Evolutionary conservation across 352 stramenopile species (phyloP).

Genomic region (Pythium folliculosum): DNA sequence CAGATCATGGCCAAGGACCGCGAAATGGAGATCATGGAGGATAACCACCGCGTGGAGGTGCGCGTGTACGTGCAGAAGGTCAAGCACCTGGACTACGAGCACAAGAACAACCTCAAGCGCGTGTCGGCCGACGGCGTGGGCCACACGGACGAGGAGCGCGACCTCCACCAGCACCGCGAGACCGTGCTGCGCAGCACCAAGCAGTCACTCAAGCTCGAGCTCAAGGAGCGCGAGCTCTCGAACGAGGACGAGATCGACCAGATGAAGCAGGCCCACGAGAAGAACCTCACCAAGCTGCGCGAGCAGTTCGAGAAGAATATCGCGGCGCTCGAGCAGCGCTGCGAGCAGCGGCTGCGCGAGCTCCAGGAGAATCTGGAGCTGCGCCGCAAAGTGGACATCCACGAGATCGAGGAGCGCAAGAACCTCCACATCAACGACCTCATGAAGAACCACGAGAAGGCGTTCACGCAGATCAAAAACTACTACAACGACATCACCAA

Average conservation of each 20-base stretch:
- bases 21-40: constrained; percentile 96
- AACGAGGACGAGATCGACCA: constrained; percentile 89
- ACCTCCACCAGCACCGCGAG: constrained; percentile 69
- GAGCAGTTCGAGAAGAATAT: constrained; percentile 92
- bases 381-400: constrained; percentile 91
- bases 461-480: constrained; percentile 93
- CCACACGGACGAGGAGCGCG: constrained; percentile 75
- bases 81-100: constrained; percentile 95
- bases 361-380: constrained; percentile 89
- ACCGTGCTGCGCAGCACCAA: constrained; percentile 71
- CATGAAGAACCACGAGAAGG: constrained; percentile 94
- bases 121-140: constrained; percentile 67
- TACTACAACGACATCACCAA: constrained; percentile 97
- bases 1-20: constrained; percentile 92
- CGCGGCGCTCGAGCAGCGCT: constrained; percentile 66
- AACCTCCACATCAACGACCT: constrained; percentile 96
- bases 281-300: constrained; percentile 91
- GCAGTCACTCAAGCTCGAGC: constrained; percentile 71
- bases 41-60: constrained; percentile 94
- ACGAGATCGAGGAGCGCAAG: constrained; percentile 95
- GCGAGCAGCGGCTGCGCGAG: constrained; percentile 62
- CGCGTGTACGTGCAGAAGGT: constrained; percentile 95
- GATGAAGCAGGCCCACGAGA: constrained; percentile 91
- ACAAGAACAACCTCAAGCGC: constrained; percentile 92
- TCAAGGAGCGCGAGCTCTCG: constrained; percentile 83